phyloP scores from a whole-genome alignment of 2,329 filamentous ascomycete genomes.

The Aspergillus nomiae region DNA sequence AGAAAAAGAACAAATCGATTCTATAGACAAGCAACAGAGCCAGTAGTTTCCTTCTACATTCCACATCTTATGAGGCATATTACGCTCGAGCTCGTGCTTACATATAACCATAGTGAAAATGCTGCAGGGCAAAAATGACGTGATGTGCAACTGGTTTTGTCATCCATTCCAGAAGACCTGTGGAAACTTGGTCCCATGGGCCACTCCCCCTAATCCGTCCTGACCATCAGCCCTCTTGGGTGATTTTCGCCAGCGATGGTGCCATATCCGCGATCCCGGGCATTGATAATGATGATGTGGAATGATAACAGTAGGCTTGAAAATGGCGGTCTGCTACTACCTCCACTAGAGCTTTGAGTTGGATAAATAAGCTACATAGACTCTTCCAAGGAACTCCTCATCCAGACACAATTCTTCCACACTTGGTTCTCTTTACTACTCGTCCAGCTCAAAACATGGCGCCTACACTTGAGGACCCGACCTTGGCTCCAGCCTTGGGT shows the following conservation, averaged over 20 bases:
- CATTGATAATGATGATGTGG: constrained; percentile 13
- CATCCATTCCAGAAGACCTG: constrained; percentile 3
- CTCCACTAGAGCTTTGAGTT: not conserved
- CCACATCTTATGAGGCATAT: not conserved
- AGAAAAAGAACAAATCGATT: not conserved
- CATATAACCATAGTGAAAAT: not conserved
- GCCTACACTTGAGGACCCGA: constrained; percentile 33
- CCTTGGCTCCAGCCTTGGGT: constrained; percentile 14
- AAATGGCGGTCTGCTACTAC: constrained; percentile 3
- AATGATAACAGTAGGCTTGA: constrained; percentile 2
- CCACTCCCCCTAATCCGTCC: not conserved
- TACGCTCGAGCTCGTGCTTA: not conserved
- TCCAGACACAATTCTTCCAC: not conserved
- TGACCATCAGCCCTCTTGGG: constrained; percentile 16
- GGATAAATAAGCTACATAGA: constrained; percentile 5
- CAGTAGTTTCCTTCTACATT: not conserved
- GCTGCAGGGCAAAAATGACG: constrained; percentile 4
- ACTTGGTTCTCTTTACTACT: not conserved
- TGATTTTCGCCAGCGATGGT: constrained; percentile 33
- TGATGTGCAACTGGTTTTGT: not conserved
- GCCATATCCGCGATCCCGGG: constrained; percentile 28
- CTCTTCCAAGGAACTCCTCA: not conserved
- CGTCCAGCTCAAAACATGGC: constrained; percentile 27
- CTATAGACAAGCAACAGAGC: not conserved
- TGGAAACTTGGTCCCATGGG: not conserved